Evolutionary conservation across 257 asterid genomes (phyloP).

Genomic region (Coffea eugenioides): DNA sequence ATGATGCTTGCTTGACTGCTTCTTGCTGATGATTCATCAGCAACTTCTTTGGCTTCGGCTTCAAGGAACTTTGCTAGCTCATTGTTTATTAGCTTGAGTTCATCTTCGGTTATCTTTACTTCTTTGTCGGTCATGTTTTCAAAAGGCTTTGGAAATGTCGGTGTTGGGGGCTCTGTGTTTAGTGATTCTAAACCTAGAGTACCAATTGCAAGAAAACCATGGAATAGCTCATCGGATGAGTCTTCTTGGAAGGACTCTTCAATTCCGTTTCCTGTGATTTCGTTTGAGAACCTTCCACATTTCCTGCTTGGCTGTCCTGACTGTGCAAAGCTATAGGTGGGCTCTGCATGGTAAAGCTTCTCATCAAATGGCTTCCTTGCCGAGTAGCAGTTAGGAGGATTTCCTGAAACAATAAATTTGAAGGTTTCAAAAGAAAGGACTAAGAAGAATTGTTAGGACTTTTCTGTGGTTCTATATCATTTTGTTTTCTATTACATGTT

Average conservation of each 20-base stretch:
- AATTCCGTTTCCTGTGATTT: slow-evolving; percentile 25
- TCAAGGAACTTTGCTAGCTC: slow-evolving; percentile 75
- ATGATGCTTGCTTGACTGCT: slow-evolving; percentile 59
- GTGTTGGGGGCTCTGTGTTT: slow-evolving; percentile 64
- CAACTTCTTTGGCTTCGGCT: slow-evolving; percentile 55
- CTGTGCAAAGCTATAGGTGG: slow-evolving; percentile 30
- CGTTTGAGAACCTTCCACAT: slow-evolving; percentile 29
- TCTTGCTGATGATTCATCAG: slow-evolving; percentile 50
- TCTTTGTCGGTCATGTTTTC: slow-evolving; percentile 37
- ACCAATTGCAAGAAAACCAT: slow-evolving; percentile 84
- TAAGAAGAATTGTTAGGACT: not conserved
- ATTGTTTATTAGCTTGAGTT: slow-evolving; percentile 50
- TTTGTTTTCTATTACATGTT: not conserved
- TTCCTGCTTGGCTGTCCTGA: slow-evolving; percentile 21
- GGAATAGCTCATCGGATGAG: slow-evolving; percentile 46
- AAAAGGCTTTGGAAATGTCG: slow-evolving; percentile 48
- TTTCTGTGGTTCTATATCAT: not conserved
- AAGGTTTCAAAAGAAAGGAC: not conserved
- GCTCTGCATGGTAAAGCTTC: slow-evolving; percentile 40
- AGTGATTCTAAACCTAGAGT: slow-evolving; percentile 64
- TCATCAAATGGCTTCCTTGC: slow-evolving; percentile 38
- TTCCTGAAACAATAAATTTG: slow-evolving; percentile 47
- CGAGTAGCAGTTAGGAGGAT: slow-evolving; percentile 35
- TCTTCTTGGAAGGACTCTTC: slow-evolving; percentile 41
- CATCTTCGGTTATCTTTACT: slow-evolving; percentile 50